Base-by-base conservation (phyloP, 305 asterid genomes). In the Plantago rigida region DNA sequence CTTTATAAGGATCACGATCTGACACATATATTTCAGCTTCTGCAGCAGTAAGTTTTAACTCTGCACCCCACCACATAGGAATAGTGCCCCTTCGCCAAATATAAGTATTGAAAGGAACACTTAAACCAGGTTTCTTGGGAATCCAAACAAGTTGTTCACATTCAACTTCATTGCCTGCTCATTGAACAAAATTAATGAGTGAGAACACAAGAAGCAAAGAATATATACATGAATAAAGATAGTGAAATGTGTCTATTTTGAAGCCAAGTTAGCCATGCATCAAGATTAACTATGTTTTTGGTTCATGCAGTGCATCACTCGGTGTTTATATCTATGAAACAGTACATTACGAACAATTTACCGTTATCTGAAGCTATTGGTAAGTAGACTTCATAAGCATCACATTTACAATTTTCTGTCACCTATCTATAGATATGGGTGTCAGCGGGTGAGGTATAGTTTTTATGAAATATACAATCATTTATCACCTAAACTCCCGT, bases 61-160 rank as follows among this genome's bases (percentile, higher is more conserved):
- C 99, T 66, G 99, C 99, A 69, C 99, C 99, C 99, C 99, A 92
- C 99, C 99, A 88, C 49, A 92, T 84, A 73, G 99, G 99, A 65
- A 89, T 92, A 51, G 99, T 92, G 60, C 99, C 99, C 82, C 97
- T 79, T 67, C 99, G 87, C 97, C 99, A 92, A 60, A 89, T 82
- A 66, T 92, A 92, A 41, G 87, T 83, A 75, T 75, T 92, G 70
- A 92, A 92, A 69, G 99, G 97, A 73, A 86, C 82, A 71, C 94
- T 89, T 75, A 78, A 89, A 67, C 86, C 86, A 47, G 80, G 70
- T 71, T 65, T 83, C 79, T 79, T 83, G 47, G 97, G 95, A 78
- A 85, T 71, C 99, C 99, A 92, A 56, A 92, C 91, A 73, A 92
- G 85, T 70, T 92, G 97, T 80, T 88, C 99, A 60, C 99, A 92